Percentiles rank a stretch among this genome's conserved stretches.
These are phyloP conservation scores for Epichloe typhina DNA, from an alignment of 2,329 filamentous ascomycete genomes.

Conservation along the genomic window DNA sequence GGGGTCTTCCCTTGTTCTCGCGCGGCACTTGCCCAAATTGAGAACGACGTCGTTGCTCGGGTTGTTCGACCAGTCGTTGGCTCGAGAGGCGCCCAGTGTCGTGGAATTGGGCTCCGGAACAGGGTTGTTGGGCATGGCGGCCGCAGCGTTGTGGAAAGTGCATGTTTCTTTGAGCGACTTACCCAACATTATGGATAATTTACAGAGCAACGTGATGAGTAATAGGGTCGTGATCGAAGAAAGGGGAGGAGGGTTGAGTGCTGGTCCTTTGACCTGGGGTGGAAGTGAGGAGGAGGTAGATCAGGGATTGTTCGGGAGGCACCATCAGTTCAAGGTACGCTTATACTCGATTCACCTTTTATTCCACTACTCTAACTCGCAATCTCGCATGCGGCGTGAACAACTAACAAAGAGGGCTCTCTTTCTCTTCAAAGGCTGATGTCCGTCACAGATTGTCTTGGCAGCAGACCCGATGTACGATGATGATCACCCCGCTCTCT, in stretches of 20 bases:
- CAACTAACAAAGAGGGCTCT: too few species aligned
- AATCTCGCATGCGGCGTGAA: too few species aligned
- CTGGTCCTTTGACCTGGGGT: conserved; percentile 65
- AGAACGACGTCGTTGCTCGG: conserved; percentile 30
- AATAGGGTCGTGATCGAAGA: conserved; percentile 46
- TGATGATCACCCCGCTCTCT: conserved; percentile 61
- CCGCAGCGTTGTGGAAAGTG: conserved; percentile 56
- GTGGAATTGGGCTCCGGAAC: conserved; percentile 86
- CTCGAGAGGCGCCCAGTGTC: conserved; percentile 22
- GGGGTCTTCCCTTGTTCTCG: conserved; percentile 81
- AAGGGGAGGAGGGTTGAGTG: conserved; percentile 43
- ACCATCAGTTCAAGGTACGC: conserved; percentile 38
- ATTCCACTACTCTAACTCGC: too few species aligned
- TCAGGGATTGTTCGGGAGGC: conserved; percentile 28
- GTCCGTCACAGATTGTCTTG: conserved; percentile 49
- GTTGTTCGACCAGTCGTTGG: conserved; percentile 26
- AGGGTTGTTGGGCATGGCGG: conserved; percentile 77
- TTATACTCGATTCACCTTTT: neutral
- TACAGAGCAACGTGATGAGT: conserved; percentile 55
- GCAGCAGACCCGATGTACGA: conserved; percentile 84
- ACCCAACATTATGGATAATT: conserved; percentile 69
- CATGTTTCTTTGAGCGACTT: conserved; percentile 70
- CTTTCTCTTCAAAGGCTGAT: neutral
- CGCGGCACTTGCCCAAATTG: conserved; percentile 50
- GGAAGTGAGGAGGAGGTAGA: conserved; percentile 32